Conservation (phyloP, 257 asterid genomes). For the Solanum piurae region DNA sequence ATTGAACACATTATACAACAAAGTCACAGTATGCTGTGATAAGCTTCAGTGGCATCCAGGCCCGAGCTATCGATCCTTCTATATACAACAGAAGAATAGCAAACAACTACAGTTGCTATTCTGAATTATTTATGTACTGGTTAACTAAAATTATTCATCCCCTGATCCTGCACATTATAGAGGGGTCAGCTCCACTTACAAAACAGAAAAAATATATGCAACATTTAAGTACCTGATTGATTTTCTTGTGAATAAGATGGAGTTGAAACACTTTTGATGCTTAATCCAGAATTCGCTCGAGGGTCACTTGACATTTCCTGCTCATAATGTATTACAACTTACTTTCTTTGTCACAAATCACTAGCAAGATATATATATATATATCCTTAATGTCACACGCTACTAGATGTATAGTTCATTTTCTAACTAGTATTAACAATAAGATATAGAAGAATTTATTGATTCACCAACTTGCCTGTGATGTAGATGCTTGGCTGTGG, state of each 20-base stretch:
- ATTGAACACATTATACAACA: background rate
- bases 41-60: background rate
- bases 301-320: constrained; percentile 35
- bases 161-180: background rate
- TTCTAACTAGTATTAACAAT: background rate
- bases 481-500: constrained; percentile 15
- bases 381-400: background rate
- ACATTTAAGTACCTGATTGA: constrained; percentile 7
- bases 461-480: constrained; percentile 12
- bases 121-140: background rate
- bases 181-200: background rate
- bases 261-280: constrained; percentile 1
- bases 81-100: background rate
- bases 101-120: background rate
- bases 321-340: background rate
- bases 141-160: background rate
- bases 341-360: background rate
- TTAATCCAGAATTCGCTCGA: constrained; percentile 1
- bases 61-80: background rate
- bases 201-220: background rate
- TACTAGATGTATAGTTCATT: background rate
- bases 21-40: background rate
- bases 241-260: constrained; percentile 26
- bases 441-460: background rate
- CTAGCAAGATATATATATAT: background rate